Base-by-base conservation (phyloP, 2,329 filamentous ascomycete species). In the Exserohilum rostratum region DNA sequence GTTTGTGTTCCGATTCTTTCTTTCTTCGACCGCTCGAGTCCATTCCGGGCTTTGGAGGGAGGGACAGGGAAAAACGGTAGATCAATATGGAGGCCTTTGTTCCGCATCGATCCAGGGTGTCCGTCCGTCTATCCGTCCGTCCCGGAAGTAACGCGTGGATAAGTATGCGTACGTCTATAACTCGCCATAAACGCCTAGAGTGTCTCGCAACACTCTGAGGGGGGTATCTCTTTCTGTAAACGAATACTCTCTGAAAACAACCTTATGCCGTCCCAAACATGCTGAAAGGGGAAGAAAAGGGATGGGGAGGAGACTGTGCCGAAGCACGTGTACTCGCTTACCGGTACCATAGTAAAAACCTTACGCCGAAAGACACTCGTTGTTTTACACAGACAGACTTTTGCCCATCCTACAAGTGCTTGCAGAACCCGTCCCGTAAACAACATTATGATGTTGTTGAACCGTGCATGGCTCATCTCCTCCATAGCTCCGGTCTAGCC, bases 261-360 rank as follows among this genome's bases (percentile, higher is more conserved):
- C 55, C 38, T 47, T 4, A 44, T 52, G 34, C 40, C 40, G 52
- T 53, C 39, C 47, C 44, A 46, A 47, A 15, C 53, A 52, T 58
- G 48, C 50, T 38, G 38, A n/a, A n/a, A n/a, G 48, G 27, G 13
- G 12, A 30, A 25, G 22, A n/a, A 12, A 43, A n/a, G 30, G n/a
- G 15, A 25, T 22, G 31, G 56, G 63, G 57, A 66, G 60, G 55
- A 57, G 44, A 58, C 50, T 40, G 46, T 43, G 49, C 40, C 51
- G 43, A 56, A 57, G 55, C 42, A 53, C 37, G 25, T 15, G 46
- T 60, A 60, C 61, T 59, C 45, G 59, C 53, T 56, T 57, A 38
- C 29, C 20, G 31, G n/a, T 10, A 25, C 7, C 7, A 39, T 29
- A 45, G 22, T 12, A 34, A 25, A 30, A 31, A 43, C 22, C 37